phyloP scores from a whole-genome alignment of 768 basidiomycete genomes.

The Pleurotus ostreatus region DNA sequence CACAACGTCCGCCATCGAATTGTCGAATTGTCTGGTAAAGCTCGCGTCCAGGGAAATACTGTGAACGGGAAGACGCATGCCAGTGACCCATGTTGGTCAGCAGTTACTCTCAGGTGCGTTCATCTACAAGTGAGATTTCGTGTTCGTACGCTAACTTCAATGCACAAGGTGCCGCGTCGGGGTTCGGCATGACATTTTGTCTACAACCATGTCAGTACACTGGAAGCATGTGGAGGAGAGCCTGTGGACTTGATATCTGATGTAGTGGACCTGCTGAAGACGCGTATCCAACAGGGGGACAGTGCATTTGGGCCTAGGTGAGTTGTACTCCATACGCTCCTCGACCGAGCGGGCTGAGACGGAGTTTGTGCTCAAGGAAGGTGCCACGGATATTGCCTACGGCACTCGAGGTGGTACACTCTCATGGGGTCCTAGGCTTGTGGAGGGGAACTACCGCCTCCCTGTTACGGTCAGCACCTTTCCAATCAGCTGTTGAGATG shows the following conservation, averaged over 20 bases:
- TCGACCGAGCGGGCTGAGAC: no score
- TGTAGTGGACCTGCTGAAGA: slow-evolving; percentile 86
- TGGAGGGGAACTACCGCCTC: slow-evolving; percentile 91
- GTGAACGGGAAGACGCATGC: background rate
- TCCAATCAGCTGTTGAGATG: background rate
- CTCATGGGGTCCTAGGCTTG: slow-evolving; percentile 65
- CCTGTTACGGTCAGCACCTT: slow-evolving; percentile 53
- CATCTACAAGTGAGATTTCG: background rate
- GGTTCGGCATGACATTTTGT: slow-evolving; percentile 67
- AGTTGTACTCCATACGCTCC: slow-evolving; percentile 7
- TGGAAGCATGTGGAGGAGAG: background rate
- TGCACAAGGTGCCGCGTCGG: slow-evolving; percentile 67
- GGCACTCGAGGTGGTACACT: slow-evolving; percentile 51
- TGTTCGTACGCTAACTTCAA: background rate
- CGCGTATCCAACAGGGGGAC: slow-evolving; percentile 84
- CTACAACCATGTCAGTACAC: slow-evolving; percentile 68
- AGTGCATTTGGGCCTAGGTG: slow-evolving; percentile 33
- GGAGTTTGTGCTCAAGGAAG: slow-evolving; percentile 21
- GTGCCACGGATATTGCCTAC: slow-evolving; percentile 43
- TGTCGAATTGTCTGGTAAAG: no score
- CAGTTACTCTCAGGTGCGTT: slow-evolving; percentile 59
- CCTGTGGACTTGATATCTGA: background rate
- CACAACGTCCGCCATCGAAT: no score
- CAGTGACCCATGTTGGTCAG: slow-evolving; percentile 58
- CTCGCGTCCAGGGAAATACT: no score